Conservation (phyloP, 768 basidiomycete species). For the Russula sp. region DNA sequence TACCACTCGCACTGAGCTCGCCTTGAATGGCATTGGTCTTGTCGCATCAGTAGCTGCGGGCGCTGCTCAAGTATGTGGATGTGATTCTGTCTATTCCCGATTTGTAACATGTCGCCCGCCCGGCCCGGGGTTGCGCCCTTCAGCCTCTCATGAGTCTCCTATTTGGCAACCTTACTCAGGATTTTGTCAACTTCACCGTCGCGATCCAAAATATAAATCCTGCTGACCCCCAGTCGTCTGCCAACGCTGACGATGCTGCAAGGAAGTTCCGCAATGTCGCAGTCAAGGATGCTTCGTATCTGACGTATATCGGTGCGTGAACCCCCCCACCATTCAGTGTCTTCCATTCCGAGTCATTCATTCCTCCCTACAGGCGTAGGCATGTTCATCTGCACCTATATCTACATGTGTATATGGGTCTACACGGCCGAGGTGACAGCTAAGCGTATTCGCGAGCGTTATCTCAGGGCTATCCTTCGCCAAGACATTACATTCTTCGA, state of each 20-base stretch:
- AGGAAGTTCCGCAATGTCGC: constrained; percentile 49
- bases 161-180: constrained; percentile 71
- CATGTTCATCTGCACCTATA: constrained; percentile 66
- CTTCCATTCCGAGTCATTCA: neutral
- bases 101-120: neutral
- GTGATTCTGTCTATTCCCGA: neutral
- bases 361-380: constrained; percentile 50
- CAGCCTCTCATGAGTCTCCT: constrained; percentile 72
- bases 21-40: constrained; percentile 62
- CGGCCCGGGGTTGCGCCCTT: neutral
- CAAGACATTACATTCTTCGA: constrained; percentile 92
- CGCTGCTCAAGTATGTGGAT: constrained; percentile 57
- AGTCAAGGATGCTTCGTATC: constrained; percentile 52
- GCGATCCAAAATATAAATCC: constrained; percentile 26
- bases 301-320: constrained; percentile 58
- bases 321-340: neutral
- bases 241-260: constrained; percentile 32
- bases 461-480: constrained; percentile 75
- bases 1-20: constrained; percentile 59
- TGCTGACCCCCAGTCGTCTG: constrained; percentile 30
- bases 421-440: constrained; percentile 77
- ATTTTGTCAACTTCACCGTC: constrained; percentile 54
- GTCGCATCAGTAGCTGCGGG: constrained; percentile 64
- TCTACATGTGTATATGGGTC: constrained; percentile 66
- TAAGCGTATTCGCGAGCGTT: constrained; percentile 78